Evolutionary conservation across 257 asterid genomes (phyloP).

Genomic region (Nicotiana sylvestris): DNA sequence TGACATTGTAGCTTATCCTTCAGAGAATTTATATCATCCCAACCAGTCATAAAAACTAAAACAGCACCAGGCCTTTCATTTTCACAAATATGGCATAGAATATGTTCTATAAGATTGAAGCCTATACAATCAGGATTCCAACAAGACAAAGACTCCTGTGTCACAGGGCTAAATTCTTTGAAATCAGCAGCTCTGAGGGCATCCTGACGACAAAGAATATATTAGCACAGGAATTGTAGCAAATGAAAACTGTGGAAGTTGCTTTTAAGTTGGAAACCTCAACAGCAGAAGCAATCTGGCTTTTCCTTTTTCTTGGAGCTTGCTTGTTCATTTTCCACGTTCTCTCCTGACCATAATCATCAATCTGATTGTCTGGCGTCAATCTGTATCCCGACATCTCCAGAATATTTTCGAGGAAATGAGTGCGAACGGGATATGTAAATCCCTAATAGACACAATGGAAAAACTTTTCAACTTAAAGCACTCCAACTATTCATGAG

Average conservation of each 20-base stretch:
- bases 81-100: constrained; percentile 65
- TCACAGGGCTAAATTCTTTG: constrained; percentile 48
- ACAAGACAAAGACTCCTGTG: constrained; percentile 73
- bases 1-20: constrained; percentile 80
- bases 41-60: constrained; percentile 89
- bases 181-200: constrained; percentile 65
- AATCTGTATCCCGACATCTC: constrained; percentile 80
- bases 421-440: constrained; percentile 71
- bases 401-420: constrained; percentile 81
- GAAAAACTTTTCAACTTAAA: neutral
- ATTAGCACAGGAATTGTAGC: constrained; percentile 23
- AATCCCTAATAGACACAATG: constrained; percentile 33
- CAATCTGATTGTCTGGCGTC: constrained; percentile 82
- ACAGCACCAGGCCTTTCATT: constrained; percentile 77
- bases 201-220: constrained; percentile 47
- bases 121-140: constrained; percentile 95
- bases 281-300: constrained; percentile 82
- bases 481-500: neutral
- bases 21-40: constrained; percentile 89
- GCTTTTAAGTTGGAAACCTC: constrained; percentile 49
- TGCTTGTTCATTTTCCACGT: constrained; percentile 87
- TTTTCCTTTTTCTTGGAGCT: constrained; percentile 80
- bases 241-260: constrained; percentile 8
- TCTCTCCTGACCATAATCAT: constrained; percentile 80
- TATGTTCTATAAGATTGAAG: constrained; percentile 74